Conservation (phyloP, 2,329 filamentous ascomycete species). For the Xylaria hypoxylon region DNA sequence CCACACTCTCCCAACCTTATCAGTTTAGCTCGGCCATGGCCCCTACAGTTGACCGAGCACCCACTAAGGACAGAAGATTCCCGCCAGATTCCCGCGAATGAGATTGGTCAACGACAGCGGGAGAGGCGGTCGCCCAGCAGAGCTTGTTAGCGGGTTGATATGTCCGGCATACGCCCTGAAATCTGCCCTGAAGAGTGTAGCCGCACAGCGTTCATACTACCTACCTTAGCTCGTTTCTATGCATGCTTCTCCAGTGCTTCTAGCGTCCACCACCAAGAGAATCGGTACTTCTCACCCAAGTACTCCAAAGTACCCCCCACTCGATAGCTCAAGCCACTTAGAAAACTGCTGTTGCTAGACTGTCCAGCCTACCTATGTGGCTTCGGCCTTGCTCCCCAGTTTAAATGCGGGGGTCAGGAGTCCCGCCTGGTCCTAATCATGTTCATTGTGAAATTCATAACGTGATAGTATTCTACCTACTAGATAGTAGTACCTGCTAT, state of each 20-base stretch:
- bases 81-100: conserved; percentile 14
- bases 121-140: conserved; percentile 39
- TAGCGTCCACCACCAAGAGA: conserved; percentile 47
- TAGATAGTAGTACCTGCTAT: no score
- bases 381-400: conserved; percentile 31
- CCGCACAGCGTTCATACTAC: conserved; percentile 35
- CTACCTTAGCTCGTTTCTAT: conserved; percentile 46
- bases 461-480: conserved; percentile 4
- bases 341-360: conserved; percentile 1
- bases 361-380: conserved; percentile 14
- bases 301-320: conserved; percentile 33
- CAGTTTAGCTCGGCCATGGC: conserved; percentile 36
- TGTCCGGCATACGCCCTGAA: conserved; percentile 32
- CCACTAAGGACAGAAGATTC: conserved; percentile 2
- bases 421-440: conserved; percentile 14
- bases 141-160: conserved; percentile 33
- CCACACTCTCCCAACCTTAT: conserved; percentile 28
- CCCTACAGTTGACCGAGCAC: conserved; percentile 11
- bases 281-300: conserved; percentile 29
- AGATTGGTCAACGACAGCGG: conserved; percentile 28
- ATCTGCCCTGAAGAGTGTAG: conserved; percentile 28
- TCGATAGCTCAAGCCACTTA: conserved; percentile 23
- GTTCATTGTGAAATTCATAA: conserved; percentile 19
- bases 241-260: conserved; percentile 54
- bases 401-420: conserved; percentile 20